These are phyloP conservation scores for Monilinia laxa DNA, from an alignment of 2,329 filamentous ascomycete genomes.

Conservation along the genomic window DNA sequence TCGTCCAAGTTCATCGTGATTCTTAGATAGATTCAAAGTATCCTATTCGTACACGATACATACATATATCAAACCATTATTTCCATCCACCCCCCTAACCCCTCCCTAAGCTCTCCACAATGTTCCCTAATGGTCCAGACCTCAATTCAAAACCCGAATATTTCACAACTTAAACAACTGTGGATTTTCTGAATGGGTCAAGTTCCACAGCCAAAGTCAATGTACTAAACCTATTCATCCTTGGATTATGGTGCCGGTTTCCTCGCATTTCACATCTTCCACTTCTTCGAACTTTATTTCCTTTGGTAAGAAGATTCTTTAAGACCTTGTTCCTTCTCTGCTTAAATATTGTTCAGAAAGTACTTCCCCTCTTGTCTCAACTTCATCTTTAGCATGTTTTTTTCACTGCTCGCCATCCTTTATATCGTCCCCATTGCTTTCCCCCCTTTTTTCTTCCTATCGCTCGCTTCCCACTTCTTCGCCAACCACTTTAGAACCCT, in stretches of 20 bases:
- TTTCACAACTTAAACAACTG: background rate
- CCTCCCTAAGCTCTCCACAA: background rate
- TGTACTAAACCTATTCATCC: background rate
- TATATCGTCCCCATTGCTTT: too few relatives aligned
- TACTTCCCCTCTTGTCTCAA: too few relatives aligned
- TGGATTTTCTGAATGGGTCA: background rate
- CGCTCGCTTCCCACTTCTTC: too few relatives aligned
- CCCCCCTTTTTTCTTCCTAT: too few relatives aligned
- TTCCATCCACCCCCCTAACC: background rate
- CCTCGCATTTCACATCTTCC: background rate
- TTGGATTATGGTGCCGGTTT: background rate
- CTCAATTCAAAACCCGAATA: background rate
- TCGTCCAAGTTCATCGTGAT: background rate
- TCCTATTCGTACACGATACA: background rate
- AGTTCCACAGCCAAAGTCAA: too few relatives aligned
- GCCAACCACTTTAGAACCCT: too few relatives aligned
- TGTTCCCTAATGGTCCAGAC: background rate
- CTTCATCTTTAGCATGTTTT: too few relatives aligned
- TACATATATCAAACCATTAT: background rate
- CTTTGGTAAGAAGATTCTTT: too few relatives aligned
- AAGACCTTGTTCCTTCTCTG: too few relatives aligned
- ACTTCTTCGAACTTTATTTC: too few relatives aligned
- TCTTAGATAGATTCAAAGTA: background rate
- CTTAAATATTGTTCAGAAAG: too few relatives aligned
- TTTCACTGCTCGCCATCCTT: too few relatives aligned